phyloP scores from a whole-genome alignment of 2,329 filamentous ascomycete species.

The Neonectria neomacrospora region DNA sequence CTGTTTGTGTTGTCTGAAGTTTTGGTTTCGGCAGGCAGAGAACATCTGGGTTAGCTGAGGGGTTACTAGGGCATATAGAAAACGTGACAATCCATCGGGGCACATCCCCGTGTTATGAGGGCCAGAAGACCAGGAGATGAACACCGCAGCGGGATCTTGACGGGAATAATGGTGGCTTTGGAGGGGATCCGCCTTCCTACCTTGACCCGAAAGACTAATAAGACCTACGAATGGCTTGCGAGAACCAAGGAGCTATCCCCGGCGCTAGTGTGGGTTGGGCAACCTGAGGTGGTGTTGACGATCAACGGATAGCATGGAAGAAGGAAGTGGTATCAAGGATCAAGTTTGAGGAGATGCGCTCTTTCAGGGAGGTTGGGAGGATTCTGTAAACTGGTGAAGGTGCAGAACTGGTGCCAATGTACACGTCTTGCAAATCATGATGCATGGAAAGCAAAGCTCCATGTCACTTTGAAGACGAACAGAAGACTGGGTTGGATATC shows the following conservation, averaged over 20 bases:
- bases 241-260: constrained; percentile 24
- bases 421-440: background rate
- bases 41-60: background rate
- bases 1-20: background rate
- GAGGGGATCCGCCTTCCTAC: constrained; percentile 35
- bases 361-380: background rate
- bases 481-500: background rate
- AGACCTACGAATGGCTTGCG: constrained; percentile 34
- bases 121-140: constrained; percentile 35
- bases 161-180: constrained; percentile 41
- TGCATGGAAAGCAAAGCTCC: background rate
- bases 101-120: constrained; percentile 38
- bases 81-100: constrained; percentile 31
- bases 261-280: constrained; percentile 35
- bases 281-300: constrained; percentile 18
- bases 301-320: constrained; percentile 23
- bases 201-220: constrained; percentile 19
- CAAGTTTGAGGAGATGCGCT: background rate
- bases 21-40: background rate
- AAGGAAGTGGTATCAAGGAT: constrained; percentile 10
- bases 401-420: background rate
- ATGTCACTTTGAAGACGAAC: background rate
- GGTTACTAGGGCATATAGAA: constrained; percentile 9
- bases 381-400: background rate
- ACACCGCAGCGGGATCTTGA: constrained; percentile 38